Conservation (phyloP, 257 asterid species). For the Solanum bulbocastanum region DNA sequence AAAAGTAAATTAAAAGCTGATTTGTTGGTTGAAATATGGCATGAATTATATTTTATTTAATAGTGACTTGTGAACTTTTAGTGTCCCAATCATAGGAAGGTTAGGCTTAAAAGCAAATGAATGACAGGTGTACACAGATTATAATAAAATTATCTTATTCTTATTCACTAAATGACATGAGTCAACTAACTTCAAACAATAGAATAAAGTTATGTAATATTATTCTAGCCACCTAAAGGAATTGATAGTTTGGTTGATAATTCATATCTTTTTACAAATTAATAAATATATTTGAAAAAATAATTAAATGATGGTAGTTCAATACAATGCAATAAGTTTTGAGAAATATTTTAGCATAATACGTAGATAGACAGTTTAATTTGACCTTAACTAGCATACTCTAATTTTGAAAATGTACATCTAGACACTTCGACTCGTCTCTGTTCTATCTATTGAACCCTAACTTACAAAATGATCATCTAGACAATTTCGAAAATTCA, state of each 20-base stretch:
- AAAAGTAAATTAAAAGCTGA: neutral
- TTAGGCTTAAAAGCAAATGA: constrained; percentile 4
- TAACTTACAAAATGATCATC: too few relatives aligned
- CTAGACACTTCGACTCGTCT: neutral
- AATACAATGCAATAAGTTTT: neutral
- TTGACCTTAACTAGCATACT: accelerated
- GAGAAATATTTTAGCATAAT: neutral
- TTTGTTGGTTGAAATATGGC: neutral
- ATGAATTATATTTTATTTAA: neutral
- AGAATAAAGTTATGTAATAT: neutral
- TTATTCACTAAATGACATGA: neutral
- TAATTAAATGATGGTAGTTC: neutral
- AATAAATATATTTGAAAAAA: neutral
- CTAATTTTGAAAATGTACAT: neutral
- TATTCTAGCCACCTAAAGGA: neutral
- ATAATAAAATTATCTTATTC: neutral
- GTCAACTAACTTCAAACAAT: neutral
- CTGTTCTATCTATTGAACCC: too few relatives aligned
- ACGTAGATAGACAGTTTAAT: too few relatives aligned
- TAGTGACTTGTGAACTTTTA: constrained; percentile 3
- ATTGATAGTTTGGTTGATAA: neutral
- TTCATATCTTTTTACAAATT: neutral
- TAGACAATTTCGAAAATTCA: too few relatives aligned
- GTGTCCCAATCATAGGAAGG: neutral
- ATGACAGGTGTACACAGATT: neutral